phyloP scores from a whole-genome alignment of 495 filamentous ascomycete genomes.

The Parathielavia appendiculata region DNA sequence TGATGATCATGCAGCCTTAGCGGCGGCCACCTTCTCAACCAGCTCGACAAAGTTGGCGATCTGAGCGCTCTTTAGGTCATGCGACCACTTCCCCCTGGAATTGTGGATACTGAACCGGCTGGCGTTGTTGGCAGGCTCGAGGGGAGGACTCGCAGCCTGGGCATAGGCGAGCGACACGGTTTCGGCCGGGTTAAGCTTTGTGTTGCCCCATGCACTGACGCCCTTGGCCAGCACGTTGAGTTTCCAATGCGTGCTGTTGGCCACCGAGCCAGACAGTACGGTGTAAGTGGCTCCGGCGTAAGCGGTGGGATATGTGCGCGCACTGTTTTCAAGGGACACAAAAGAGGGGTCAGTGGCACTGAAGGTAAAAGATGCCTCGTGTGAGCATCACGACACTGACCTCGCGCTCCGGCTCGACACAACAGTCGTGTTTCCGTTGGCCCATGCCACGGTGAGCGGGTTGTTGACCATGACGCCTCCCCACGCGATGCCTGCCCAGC shows the following conservation, averaged over 20 bases:
- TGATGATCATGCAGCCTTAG: neutral
- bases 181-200: conserved; percentile 36
- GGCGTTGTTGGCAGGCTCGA: conserved; percentile 31
- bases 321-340: conserved; percentile 16
- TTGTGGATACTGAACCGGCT: conserved; percentile 42
- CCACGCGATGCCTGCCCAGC: conserved; percentile 39
- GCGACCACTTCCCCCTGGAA: conserved; percentile 31
- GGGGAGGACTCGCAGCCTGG: conserved; percentile 30
- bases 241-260: conserved; percentile 39
- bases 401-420: conserved; percentile 31
- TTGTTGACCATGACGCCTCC: conserved; percentile 41
- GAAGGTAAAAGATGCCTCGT: neutral
- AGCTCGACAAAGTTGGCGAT: conserved; percentile 36
- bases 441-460: conserved; percentile 37
- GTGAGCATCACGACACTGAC: conserved; percentile 11
- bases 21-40: conserved; percentile 23
- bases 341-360: too few species aligned
- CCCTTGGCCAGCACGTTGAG: conserved; percentile 36
- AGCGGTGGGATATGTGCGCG: conserved; percentile 26
- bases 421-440: conserved; percentile 26
- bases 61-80: conserved; percentile 37
- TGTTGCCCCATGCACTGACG: conserved; percentile 32
- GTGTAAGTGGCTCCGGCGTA: conserved; percentile 28
- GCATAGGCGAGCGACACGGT: conserved; percentile 39
- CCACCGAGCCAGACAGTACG: conserved; percentile 21